phyloP scores from a whole-genome alignment of 2,329 filamentous ascomycete genomes.

The Pseudocercospora macadamiae region DNA sequence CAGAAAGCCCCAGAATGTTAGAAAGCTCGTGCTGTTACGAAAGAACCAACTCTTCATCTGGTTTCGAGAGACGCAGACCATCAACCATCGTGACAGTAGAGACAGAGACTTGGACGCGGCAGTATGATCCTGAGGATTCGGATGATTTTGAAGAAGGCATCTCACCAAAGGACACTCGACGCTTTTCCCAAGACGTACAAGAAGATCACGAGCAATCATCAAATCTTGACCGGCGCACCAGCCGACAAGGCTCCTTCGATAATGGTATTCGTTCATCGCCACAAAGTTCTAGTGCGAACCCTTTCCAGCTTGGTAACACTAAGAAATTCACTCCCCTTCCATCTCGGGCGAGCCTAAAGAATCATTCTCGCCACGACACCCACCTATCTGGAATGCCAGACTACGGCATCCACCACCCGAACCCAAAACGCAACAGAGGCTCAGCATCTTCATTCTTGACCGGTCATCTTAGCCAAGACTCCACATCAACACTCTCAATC shows the following conservation, averaged over 20 bases:
- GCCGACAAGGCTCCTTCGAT: too few species aligned
- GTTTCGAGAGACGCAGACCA: neutral
- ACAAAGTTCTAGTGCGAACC: neutral
- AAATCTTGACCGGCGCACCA: too few species aligned
- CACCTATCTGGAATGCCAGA: too few species aligned
- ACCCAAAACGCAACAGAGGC: too few species aligned
- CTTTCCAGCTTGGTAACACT: neutral
- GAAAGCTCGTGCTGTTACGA: neutral
- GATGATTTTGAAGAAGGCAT: neutral
- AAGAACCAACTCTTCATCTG: neutral
- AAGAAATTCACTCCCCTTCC: too few species aligned
- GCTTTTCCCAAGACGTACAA: neutral
- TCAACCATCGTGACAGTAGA: neutral
- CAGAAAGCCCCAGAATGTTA: neutral
- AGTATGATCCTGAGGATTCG: conserved; percentile 2
- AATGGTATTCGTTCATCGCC: neutral
- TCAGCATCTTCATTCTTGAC: too few species aligned
- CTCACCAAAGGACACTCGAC: neutral
- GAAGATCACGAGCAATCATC: too few species aligned
- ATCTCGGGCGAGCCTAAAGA: too few species aligned
- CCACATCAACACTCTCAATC: neutral
- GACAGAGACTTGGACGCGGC: neutral
- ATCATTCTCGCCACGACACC: too few species aligned
- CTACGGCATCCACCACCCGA: too few species aligned
- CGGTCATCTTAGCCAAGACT: neutral